phyloP scores from a whole-genome alignment of 1,139 yeast species.

The Meyerozyma elateridarum region DNA sequence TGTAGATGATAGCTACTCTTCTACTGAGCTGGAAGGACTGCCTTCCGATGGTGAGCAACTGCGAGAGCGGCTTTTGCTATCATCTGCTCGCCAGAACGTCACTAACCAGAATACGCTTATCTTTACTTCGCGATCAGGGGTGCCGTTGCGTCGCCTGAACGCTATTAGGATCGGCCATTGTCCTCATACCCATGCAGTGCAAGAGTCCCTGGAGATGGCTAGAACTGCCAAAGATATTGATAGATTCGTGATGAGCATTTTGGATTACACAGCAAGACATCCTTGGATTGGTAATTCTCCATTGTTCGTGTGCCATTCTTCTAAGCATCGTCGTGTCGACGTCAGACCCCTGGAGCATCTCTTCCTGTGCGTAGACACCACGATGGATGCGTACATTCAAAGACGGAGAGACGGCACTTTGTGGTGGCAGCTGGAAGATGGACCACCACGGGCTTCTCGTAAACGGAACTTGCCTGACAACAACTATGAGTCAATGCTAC shows the following conservation, averaged over 20 bases:
- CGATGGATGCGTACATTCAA: constrained; percentile 1
- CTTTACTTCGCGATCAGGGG: constrained; percentile 7
- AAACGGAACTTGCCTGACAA: background rate
- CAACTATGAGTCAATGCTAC: no score
- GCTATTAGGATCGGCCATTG: constrained; percentile 8
- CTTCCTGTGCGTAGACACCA: constrained; percentile 1
- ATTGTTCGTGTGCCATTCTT: constrained; percentile 1
- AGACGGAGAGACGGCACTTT: background rate
- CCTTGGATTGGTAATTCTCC: constrained; percentile 4
- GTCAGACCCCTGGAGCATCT: constrained; percentile 2
- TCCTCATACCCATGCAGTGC: constrained; percentile 2
- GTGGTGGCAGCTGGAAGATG: background rate
- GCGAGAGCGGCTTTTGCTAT: constrained; percentile 22
- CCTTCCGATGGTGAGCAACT: constrained; percentile 16
- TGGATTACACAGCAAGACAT: constrained; percentile 4
- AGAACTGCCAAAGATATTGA: constrained; percentile 5
- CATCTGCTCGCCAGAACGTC: constrained; percentile 26
- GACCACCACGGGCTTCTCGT: background rate
- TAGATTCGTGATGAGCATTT: background rate
- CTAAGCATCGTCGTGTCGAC: constrained; percentile 1
- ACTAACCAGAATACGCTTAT: constrained; percentile 18
- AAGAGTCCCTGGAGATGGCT: background rate
- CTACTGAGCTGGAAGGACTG: constrained; percentile 8
- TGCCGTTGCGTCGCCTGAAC: constrained; percentile 13
- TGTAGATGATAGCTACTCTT: constrained; percentile 4